Percentiles rank a stretch among this genome's conserved stretches.
phyloP scores from a whole-genome alignment of 805 yeast genomes.

The Cyberlindnera bimundalis region DNA sequence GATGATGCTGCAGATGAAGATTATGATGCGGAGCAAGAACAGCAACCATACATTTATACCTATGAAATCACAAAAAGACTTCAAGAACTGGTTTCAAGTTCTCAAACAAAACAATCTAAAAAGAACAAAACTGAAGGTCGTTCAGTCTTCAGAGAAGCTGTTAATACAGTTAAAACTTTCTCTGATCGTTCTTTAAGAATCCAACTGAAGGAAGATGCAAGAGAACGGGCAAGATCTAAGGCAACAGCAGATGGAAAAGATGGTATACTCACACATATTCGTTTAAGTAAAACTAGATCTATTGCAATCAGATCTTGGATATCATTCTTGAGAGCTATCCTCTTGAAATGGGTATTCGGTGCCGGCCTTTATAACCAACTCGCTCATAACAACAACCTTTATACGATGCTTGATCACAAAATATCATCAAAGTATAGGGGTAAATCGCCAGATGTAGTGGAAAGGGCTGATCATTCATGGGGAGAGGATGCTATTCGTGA shows the following conservation, averaged over 20 bases:
- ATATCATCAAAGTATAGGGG: slow-evolving; percentile 13
- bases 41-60: slow-evolving; percentile 52
- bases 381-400: slow-evolving; percentile 22
- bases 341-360: slow-evolving; percentile 27
- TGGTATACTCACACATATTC: slow-evolving; percentile 23
- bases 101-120: slow-evolving; percentile 56
- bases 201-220: slow-evolving; percentile 13
- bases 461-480: slow-evolving; percentile 14
- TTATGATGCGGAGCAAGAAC: slow-evolving; percentile 41
- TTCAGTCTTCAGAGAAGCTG: slow-evolving; percentile 57
- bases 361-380: slow-evolving; percentile 27
- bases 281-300: slow-evolving; percentile 27
- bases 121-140: slow-evolving; percentile 59
- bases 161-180: slow-evolving; percentile 43
- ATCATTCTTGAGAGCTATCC: slow-evolving; percentile 27
- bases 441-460: slow-evolving; percentile 11
- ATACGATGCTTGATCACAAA: slow-evolving; percentile 22
- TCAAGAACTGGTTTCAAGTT: slow-evolving; percentile 43
- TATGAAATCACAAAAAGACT: slow-evolving; percentile 42
- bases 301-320: slow-evolving; percentile 29
- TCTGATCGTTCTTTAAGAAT: slow-evolving; percentile 33
- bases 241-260: slow-evolving; percentile 15
- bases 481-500: slow-evolving; percentile 13
- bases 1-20: slow-evolving; percentile 41
- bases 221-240: slow-evolving; percentile 23